Conservation (phyloP, 139 green algal genomes). For the Auxenochlorella pyrenoidosa region DNA sequence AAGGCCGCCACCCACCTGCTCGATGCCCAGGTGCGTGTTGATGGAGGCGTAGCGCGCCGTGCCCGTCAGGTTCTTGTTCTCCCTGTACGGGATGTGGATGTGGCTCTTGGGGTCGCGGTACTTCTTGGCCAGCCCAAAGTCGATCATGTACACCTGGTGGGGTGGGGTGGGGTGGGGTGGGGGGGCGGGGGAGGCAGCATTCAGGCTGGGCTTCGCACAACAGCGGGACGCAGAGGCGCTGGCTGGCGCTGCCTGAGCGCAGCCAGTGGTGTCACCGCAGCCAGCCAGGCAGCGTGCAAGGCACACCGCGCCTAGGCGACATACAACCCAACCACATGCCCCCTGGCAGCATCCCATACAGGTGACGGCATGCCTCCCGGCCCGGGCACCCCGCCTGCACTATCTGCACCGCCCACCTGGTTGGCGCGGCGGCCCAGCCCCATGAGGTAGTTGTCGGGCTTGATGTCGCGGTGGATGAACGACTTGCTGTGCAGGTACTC, state of each 20-base stretch:
- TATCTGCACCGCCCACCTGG: too few species aligned
- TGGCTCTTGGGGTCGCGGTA: slow-evolving; percentile 98
- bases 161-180: neutral
- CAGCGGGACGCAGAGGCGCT: too few species aligned
- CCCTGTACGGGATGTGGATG: slow-evolving; percentile 99
- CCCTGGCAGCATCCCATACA: too few species aligned
- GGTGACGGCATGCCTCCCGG: too few species aligned
- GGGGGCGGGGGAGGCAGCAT: neutral
- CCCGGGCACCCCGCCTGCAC: too few species aligned
- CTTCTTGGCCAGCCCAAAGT: slow-evolving; percentile 99
- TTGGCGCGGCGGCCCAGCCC: slow-evolving; percentile 97
- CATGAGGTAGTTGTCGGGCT: slow-evolving; percentile 99
- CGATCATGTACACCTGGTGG: slow-evolving; percentile 98
- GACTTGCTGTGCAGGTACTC: slow-evolving; percentile 98
- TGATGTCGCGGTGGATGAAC: slow-evolving; percentile 99
- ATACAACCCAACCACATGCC: too few species aligned
- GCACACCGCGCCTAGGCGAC: too few species aligned
- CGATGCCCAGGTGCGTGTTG: slow-evolving; percentile 99
- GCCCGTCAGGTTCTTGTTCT: slow-evolving; percentile 99
- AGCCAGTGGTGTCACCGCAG: too few species aligned
- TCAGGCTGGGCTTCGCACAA: too few species aligned
- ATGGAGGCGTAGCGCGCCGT: slow-evolving; percentile 99
- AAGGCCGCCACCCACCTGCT: slow-evolving; percentile 85
- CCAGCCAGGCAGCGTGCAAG: too few species aligned
- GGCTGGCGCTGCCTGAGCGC: too few species aligned